Conservation (phyloP, 768 basidiomycete genomes). For the Aureoboletus auriporus region DNA sequence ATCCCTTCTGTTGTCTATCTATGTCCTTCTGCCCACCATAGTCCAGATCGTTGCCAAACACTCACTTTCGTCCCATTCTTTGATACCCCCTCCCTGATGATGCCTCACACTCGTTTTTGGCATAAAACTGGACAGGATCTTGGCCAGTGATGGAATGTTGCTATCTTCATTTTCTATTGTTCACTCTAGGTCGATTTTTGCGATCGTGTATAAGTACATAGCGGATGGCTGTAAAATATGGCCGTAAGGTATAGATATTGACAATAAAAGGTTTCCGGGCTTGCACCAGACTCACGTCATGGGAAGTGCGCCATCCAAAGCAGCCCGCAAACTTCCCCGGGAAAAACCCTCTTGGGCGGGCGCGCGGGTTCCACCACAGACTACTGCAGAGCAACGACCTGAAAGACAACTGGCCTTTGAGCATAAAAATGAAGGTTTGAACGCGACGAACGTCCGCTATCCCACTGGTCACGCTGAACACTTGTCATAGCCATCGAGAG, state of each 20-base stretch:
- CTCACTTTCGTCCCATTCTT: constrained; percentile 22
- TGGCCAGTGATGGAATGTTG: constrained; percentile 29
- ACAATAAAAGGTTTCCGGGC: constrained; percentile 13
- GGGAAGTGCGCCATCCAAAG: constrained; percentile 63
- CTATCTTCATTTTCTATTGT: constrained; percentile 29
- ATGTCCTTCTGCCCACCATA: constrained; percentile 21
- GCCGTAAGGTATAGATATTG: constrained; percentile 32
- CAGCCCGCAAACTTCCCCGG: constrained; percentile 51
- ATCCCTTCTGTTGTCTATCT: constrained; percentile 33
- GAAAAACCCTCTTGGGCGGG: constrained; percentile 48
- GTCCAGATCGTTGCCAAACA: constrained; percentile 24
- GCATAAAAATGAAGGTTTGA: constrained; percentile 47
- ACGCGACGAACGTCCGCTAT: background rate
- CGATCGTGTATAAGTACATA: constrained; percentile 38
- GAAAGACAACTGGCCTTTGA: constrained; percentile 43
- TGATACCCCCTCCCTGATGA: constrained; percentile 27
- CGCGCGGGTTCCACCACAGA: constrained; percentile 29
- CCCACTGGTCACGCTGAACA: background rate
- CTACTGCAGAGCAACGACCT: constrained; percentile 6
- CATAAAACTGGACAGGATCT: constrained; percentile 22
- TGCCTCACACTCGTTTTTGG: constrained; percentile 23
- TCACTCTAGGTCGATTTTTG: constrained; percentile 29
- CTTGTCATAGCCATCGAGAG: constrained; percentile 62
- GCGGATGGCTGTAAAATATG: constrained; percentile 36
- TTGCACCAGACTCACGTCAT: constrained; percentile 29